Conservation (phyloP, 2,329 filamentous ascomycete genomes). For the Pseudogymnoascus sp. region DNA sequence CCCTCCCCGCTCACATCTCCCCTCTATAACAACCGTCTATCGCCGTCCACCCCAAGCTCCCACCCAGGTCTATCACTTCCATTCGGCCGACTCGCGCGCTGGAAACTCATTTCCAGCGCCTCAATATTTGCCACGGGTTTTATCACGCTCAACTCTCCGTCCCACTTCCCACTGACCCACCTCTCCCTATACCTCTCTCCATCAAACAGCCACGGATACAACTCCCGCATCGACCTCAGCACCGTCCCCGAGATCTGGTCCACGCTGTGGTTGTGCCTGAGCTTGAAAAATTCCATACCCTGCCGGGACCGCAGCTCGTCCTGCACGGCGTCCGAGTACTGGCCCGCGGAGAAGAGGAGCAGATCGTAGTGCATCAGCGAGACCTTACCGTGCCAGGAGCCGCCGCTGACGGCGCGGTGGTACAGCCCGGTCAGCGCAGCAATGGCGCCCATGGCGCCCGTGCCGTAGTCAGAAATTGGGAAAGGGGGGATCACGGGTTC, state of each 20-base stretch:
- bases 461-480: constrained; percentile 59
- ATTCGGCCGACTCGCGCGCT: constrained; percentile 36
- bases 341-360: constrained; percentile 51
- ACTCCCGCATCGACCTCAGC: constrained; percentile 22
- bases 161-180: constrained; percentile 21
- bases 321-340: constrained; percentile 47
- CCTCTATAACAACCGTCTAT: background rate
- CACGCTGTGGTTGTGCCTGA: constrained; percentile 26
- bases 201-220: constrained; percentile 26
- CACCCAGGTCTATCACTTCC: constrained; percentile 42
- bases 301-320: constrained; percentile 22
- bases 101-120: constrained; percentile 23
- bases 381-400: constrained; percentile 57
- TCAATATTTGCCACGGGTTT: constrained; percentile 24
- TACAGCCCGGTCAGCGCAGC: constrained; percentile 57
- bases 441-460: constrained; percentile 62
- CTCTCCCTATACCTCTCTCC: constrained; percentile 25
- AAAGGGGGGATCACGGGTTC: constrained; percentile 60
- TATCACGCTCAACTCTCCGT: constrained; percentile 25
- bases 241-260: constrained; percentile 25
- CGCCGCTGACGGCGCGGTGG: constrained; percentile 52
- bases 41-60: constrained; percentile 26
- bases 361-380: constrained; percentile 62
- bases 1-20: background rate
- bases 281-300: constrained; percentile 20